Evolutionary conservation across 1,284 basidiomycete genomes (phyloP).

Genomic region (Lignosus rhinocerotis): DNA sequence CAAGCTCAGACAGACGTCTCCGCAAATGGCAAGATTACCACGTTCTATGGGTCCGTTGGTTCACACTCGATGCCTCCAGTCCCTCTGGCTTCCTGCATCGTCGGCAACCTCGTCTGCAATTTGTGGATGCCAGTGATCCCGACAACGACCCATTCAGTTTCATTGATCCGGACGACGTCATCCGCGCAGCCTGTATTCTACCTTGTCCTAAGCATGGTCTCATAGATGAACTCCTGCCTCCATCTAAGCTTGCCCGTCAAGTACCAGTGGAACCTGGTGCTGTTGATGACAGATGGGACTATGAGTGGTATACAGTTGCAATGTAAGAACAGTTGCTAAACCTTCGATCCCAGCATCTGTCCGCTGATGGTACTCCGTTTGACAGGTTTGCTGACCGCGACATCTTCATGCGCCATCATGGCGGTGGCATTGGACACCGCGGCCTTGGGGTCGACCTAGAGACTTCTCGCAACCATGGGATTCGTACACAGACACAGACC

Average conservation of each 20-base stretch:
- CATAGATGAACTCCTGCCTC: constrained; percentile 2
- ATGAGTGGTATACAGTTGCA: constrained; percentile 1
- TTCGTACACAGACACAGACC: not conserved
- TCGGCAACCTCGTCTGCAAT: constrained; percentile 1
- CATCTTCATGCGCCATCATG: constrained; percentile 34
- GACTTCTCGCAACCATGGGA: not conserved
- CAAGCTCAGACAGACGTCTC: no score
- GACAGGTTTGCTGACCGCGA: constrained; percentile 7
- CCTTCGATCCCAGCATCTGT: not conserved
- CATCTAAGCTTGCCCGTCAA: constrained; percentile 1
- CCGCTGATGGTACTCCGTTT: not conserved
- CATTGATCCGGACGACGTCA: constrained; percentile 30
- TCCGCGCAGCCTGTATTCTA: constrained; percentile 33
- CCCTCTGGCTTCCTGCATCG: not conserved
- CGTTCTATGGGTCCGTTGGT: constrained; percentile 37
- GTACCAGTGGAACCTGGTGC: not conserved
- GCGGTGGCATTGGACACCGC: constrained; percentile 7
- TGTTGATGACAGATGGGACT: not conserved
- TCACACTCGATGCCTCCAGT: not conserved
- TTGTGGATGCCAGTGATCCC: not conserved
- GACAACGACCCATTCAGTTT: constrained; percentile 31
- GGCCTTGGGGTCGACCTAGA: not conserved
- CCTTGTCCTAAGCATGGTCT: constrained; percentile 27
- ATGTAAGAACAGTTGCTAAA: constrained; percentile 3
- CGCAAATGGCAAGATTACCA: constrained; percentile 24